Percentiles rank a stretch among this genome's conserved stretches.
Conservation (phyloP, 176 grass and related monocot genomes). For the Musa troglodytarum region DNA sequence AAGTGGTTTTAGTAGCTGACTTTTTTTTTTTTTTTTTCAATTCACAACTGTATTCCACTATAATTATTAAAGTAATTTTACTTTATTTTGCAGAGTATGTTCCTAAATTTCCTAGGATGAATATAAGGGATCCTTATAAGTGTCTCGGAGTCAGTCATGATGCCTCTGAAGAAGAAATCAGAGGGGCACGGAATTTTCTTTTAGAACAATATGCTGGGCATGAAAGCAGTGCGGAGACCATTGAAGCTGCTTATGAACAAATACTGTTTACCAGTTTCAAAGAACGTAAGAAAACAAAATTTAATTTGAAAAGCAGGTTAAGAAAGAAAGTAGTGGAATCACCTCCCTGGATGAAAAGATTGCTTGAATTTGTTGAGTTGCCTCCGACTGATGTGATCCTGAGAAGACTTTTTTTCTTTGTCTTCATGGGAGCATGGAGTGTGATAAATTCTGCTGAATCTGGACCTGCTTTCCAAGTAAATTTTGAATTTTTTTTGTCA, state of each 20-base stretch:
- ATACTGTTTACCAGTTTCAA: constrained; percentile 89
- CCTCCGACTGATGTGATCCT: constrained; percentile 63
- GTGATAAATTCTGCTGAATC: constrained; percentile 70
- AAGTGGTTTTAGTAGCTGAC: too few relatives aligned
- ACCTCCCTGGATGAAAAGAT: constrained; percentile 63
- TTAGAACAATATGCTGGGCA: constrained; percentile 68
- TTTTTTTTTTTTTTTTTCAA: too few relatives aligned
- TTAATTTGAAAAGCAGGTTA: constrained; percentile 77
- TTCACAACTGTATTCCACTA: too few relatives aligned
- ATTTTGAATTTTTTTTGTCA: constrained; percentile 5
- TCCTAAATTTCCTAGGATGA: constrained; percentile 60
- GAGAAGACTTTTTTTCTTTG: constrained; percentile 79
- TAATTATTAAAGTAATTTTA: not conserved
- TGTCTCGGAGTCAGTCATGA: constrained; percentile 63
- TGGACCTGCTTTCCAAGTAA: constrained; percentile 96
- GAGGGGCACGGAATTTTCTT: constrained; percentile 68
- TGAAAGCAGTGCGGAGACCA: constrained; percentile 68
- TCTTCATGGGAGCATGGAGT: constrained; percentile 94
- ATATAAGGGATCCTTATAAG: constrained; percentile 65
- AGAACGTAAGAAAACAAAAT: constrained; percentile 74
- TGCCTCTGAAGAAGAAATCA: constrained; percentile 90
- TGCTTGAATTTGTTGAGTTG: constrained; percentile 70
- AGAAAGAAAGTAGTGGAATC: constrained; percentile 69
- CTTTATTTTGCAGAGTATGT: constrained; percentile 39
- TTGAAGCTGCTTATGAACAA: constrained; percentile 92